phyloP scores from a whole-genome alignment of 2,329 filamentous ascomycete species.

The Dothidotthia symphoricarpi region DNA sequence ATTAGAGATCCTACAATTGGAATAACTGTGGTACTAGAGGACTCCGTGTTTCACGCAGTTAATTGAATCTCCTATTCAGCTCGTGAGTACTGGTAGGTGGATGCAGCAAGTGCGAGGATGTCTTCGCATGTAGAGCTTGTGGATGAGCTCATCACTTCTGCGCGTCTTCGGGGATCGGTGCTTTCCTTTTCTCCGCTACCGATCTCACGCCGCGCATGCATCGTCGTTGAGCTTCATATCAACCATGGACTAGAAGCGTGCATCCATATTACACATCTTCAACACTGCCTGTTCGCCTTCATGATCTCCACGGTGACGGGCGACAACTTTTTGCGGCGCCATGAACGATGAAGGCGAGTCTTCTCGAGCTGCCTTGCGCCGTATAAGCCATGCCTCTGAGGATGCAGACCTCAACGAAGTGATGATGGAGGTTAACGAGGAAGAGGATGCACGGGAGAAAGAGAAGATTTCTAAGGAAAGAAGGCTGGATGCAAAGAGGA shows the following conservation, averaged over 20 bases:
- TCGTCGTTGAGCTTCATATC: constrained; percentile 1
- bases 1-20: not conserved
- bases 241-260: no score
- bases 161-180: not conserved
- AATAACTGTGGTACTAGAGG: no score
- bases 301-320: constrained; percentile 23
- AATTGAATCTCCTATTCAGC: no score
- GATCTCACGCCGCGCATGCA: not conserved
- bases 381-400: constrained; percentile 6
- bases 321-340: constrained; percentile 22
- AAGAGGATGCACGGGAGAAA: constrained; percentile 20
- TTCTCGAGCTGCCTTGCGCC: constrained; percentile 30
- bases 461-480: constrained; percentile 25
- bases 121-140: constrained; percentile 22
- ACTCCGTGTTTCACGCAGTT: no score
- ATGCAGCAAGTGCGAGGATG: not conserved
- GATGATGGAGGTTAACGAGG: constrained; percentile 13
- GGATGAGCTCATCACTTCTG: constrained; percentile 40
- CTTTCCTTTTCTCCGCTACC: not conserved
- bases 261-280: constrained; percentile 2
- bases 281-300: constrained; percentile 18
- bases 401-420: constrained; percentile 13
- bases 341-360: constrained; percentile 44
- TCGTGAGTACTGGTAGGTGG: not conserved
- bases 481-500: constrained; percentile 36